These are phyloP conservation scores for Malassezia psittaci DNA, from an alignment of 1,284 basidiomycete species.

Conservation along the genomic window DNA sequence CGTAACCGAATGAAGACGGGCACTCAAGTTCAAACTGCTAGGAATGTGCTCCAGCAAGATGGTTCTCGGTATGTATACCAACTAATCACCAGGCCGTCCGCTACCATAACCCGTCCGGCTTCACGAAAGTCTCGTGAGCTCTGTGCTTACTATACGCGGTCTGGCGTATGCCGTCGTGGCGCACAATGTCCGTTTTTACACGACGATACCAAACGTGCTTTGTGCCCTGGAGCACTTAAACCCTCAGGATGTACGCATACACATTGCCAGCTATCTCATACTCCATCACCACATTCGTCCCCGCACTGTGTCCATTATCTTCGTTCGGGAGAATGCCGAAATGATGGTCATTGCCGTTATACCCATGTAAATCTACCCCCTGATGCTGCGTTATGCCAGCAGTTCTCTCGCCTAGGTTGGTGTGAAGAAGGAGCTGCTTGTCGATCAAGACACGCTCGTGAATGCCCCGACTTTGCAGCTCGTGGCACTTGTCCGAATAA, in stretches of 20 bases:
- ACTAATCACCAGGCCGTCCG: no score
- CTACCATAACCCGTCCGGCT: constrained; percentile 5
- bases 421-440: constrained; percentile 33
- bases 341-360: constrained; percentile 35
- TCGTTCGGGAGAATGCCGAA: constrained; percentile 27
- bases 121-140: background rate
- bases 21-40: constrained; percentile 19
- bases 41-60: constrained; percentile 3
- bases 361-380: constrained; percentile 23
- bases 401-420: constrained; percentile 39
- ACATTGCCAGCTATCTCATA: constrained; percentile 36
- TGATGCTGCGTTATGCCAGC: constrained; percentile 25
- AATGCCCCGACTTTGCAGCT: constrained; percentile 40
- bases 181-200: constrained; percentile 39
- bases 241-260: constrained; percentile 31
- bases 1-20: constrained; percentile 22
- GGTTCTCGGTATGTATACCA: no score
- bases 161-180: constrained; percentile 22
- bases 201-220: constrained; percentile 32
- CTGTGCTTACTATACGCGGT: constrained; percentile 14
- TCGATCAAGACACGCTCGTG: constrained; percentile 34
- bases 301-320: constrained; percentile 44
- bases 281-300: constrained; percentile 23
- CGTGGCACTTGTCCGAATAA: constrained; percentile 28
- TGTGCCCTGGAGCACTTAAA: constrained; percentile 38